Conservation (phyloP, 305 asterid genomes). For the Fraxinus ornus region DNA sequence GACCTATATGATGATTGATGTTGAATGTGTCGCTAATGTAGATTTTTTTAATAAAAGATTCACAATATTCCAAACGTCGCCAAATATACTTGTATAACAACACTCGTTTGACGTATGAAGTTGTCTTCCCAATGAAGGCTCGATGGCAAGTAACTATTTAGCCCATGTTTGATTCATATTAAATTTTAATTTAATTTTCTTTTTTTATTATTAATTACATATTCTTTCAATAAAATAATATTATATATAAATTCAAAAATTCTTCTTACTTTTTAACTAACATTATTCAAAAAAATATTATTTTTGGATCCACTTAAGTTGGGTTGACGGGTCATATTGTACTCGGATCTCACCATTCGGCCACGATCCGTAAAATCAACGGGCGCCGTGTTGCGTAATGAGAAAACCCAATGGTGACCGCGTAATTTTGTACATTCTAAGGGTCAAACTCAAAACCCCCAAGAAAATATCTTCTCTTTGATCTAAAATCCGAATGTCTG, state of each 20-base stretch:
- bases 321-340: neutral
- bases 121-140: neutral
- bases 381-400: neutral
- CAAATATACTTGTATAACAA: neutral
- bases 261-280: no score
- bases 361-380: neutral
- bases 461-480: slow-evolving; percentile 30
- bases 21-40: neutral
- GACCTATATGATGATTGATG: neutral
- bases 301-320: neutral
- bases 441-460: neutral
- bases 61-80: neutral
- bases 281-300: no score
- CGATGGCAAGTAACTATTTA: neutral
- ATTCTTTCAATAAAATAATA: no score
- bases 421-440: neutral
- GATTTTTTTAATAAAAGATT: neutral
- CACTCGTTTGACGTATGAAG: no score
- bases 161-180: no score
- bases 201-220: no score
- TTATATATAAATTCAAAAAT: no score
- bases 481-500: slow-evolving; percentile 12
- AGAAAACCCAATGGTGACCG: slow-evolving; percentile 16
- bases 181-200: no score
- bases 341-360: neutral